Percentiles rank a stretch among this genome's conserved stretches.
phyloP scores from a whole-genome alignment of 768 basidiomycete species.

The Pholiota microspora region DNA sequence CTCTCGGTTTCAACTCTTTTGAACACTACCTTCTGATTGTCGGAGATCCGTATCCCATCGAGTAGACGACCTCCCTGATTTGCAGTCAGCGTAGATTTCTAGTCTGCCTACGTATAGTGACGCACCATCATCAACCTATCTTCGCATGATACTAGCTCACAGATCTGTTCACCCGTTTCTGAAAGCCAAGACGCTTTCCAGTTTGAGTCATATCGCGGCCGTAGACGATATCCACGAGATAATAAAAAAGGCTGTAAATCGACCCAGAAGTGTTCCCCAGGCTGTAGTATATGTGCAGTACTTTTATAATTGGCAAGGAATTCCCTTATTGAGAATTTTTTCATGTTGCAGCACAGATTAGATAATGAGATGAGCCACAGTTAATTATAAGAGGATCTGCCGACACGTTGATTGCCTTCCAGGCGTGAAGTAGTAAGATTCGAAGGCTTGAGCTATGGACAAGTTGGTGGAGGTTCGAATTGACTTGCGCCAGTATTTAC shows the following conservation, averaged over 20 bases:
- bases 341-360: too few species aligned
- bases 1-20: background rate
- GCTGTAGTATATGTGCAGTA: background rate
- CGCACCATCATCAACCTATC: background rate
- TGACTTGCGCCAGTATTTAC: too few species aligned
- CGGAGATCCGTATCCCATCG: background rate
- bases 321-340: background rate
- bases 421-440: too few species aligned
- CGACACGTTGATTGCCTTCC: too few species aligned
- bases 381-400: too few species aligned
- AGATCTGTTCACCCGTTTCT: background rate
- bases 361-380: too few species aligned
- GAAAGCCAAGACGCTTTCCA: constrained; percentile 10
- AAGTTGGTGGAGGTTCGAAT: too few species aligned
- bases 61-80: background rate
- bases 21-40: background rate
- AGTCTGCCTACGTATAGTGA: background rate
- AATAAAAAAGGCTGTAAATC: constrained; percentile 6
- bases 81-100: background rate
- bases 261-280: constrained; percentile 8
- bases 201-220: constrained; percentile 7
- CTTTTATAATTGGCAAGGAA: too few species aligned
- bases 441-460: too few species aligned
- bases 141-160: background rate
- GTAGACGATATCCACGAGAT: constrained; percentile 6